A percentile compares a stretch with the other conserved stretches of the same genome.
These are phyloP conservation scores for Geotrichum siamense DNA, from an alignment of 1,139 yeast genomes.

Conservation along the genomic window DNA sequence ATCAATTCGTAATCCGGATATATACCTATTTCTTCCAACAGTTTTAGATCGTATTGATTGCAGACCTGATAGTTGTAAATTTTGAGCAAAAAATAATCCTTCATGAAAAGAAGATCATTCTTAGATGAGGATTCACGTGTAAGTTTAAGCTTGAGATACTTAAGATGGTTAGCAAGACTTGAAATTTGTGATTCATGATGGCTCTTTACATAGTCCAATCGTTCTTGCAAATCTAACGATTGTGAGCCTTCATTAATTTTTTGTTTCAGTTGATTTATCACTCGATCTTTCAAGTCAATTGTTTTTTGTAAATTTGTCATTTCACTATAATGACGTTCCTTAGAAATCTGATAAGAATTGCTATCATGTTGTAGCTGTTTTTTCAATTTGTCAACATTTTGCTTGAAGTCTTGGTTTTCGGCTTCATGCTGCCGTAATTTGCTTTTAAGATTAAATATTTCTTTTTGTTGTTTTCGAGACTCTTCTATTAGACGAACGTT, in stretches of 20 bases:
- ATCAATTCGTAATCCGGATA: slow-evolving; percentile 39
- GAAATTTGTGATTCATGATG: slow-evolving; percentile 14
- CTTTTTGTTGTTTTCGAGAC: not conserved
- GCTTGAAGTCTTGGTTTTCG: not conserved
- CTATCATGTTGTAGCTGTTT: not conserved
- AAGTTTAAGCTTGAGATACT: slow-evolving; percentile 22
- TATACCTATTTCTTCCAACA: slow-evolving; percentile 44
- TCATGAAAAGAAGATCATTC: slow-evolving; percentile 48
- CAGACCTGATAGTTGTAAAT: slow-evolving; percentile 41
- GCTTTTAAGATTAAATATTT: not conserved
- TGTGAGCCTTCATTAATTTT: not conserved
- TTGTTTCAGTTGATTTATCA: not conserved
- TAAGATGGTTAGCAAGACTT: slow-evolving; percentile 23
- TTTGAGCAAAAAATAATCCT: slow-evolving; percentile 43
- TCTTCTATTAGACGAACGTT: no score
- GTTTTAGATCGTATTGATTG: slow-evolving; percentile 40
- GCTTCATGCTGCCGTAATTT: not conserved
- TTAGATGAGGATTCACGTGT: slow-evolving; percentile 34
- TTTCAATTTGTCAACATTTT: not conserved
- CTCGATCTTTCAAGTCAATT: slow-evolving; percentile 3
- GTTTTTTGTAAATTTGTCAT: slow-evolving; percentile 1
- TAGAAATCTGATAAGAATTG: no score
- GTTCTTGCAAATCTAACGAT: not conserved
- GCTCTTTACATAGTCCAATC: not conserved
- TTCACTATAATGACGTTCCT: not conserved